Percentiles rank a stretch among this genome's conserved stretches.
Evolutionary conservation across 176 grass and related monocot species (phyloP).

Genomic region (Pontederia paniculata): DNA sequence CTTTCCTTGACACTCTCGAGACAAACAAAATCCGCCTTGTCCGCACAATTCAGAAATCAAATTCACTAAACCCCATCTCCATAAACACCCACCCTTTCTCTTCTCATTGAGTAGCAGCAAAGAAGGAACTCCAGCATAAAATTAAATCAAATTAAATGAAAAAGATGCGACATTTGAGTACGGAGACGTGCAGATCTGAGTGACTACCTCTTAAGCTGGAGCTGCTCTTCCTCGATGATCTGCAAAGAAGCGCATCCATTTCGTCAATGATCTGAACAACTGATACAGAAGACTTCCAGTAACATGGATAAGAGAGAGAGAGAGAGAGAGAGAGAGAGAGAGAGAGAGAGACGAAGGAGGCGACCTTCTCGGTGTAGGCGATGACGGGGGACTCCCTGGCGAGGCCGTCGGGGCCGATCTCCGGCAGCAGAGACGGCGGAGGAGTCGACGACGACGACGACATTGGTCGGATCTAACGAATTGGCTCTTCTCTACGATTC

Average conservation of each 20-base stretch:
- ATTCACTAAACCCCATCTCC: no score
- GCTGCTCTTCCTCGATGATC: slow-evolving; percentile 76
- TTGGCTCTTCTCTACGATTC: no score
- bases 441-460: not conserved
- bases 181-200: slow-evolving; percentile 9
- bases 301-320: not conserved
- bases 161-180: slow-evolving; percentile 7
- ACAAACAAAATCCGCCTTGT: no score
- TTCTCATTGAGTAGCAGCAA: no score
- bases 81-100: no score
- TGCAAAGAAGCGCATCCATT: slow-evolving; percentile 8
- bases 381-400: slow-evolving; percentile 58
- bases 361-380: slow-evolving; percentile 93
- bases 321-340: not conserved
- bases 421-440: slow-evolving; percentile 31
- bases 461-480: no score
- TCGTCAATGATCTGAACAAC: not conserved
- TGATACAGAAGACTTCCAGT: no score
- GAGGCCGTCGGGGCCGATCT: slow-evolving; percentile 88
- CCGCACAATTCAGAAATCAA: no score
- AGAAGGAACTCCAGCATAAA: no score
- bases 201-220: slow-evolving; percentile 82
- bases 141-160: slow-evolving; percentile 18
- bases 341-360: slow-evolving; percentile 2
- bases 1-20: no score